Base-by-base conservation (phyloP, 345 rosid species). In the Erysimum cheiranthoides region DNA sequence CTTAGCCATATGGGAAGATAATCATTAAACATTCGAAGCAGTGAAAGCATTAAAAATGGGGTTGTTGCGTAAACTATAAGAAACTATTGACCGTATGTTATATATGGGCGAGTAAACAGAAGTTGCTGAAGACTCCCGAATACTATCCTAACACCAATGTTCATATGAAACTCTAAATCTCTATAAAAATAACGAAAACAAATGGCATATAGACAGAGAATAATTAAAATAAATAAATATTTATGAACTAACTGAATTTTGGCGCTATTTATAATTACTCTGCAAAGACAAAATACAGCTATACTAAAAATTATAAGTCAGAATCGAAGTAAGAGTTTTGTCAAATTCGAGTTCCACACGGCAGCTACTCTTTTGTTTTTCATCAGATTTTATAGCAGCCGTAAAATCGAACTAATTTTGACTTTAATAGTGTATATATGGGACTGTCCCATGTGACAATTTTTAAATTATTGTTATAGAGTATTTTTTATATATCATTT, bases 331-430 rank as follows among this genome's bases (percentile, higher is more conserved):
- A 61, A 66, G 56, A 52, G 47, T 21, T 61, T 73, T 61, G 70
- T 82, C 75, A 70, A 84, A 82, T 73, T 81, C 59, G 81, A 83
- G 77, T 83, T 78, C 78, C 71, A 76, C 86, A 86, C 89, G 88
- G 77, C 82, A 84, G 28, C 58, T 71, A 63, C 82, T 80, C 73
- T 67, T 59, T 71, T 65, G 70, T 71, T 78, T 62, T 47, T 14
- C 61, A 49, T 11, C 36, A 71, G 73, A 77, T 71, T 39, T 16
- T 34, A 30, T 30, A 78, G 63, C 64, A 72, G 68, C 68, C 77
- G 68, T 71, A 70, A 69, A 62, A 77, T 64, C 71, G 38, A 46
- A 28, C 70, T 64, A 31, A 31, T 51, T 58, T 75, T 67, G 61
- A 75, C 68, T 69, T 18, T 63, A 18, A 40, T 63, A 32, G 16